Evolutionary conservation across 345 rosid genomes (phyloP).

Genomic region (Brassica napus): DNA sequence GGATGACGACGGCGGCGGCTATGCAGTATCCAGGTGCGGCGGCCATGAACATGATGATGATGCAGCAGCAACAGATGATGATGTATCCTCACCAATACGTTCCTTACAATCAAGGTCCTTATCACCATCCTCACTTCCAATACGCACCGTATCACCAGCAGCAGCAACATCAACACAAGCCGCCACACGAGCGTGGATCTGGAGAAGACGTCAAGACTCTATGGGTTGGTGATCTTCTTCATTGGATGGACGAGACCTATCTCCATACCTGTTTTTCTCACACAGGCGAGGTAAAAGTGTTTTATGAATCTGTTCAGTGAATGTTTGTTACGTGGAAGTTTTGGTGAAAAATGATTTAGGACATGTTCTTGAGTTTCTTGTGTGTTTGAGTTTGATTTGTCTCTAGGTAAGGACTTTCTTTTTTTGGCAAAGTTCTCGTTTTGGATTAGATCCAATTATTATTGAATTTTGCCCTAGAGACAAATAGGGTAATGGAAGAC

Average conservation of each 20-base stretch:
- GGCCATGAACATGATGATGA: slow-evolving; percentile 86
- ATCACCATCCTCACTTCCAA: slow-evolving; percentile 20
- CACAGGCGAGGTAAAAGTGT: slow-evolving; percentile 62
- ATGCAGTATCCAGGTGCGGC: slow-evolving; percentile 86
- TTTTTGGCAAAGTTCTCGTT: neutral
- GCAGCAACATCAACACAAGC: slow-evolving; percentile 28
- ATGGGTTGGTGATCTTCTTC: slow-evolving; percentile 87
- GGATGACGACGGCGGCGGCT: slow-evolving; percentile 55
- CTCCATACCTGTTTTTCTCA: slow-evolving; percentile 72
- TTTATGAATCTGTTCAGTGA: slow-evolving; percentile 4
- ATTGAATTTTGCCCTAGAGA: slow-evolving; percentile 21
- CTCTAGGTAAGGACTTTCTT: slow-evolving; percentile 1
- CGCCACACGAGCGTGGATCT: slow-evolving; percentile 43
- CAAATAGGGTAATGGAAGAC: slow-evolving; percentile 36
- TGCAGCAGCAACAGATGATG: slow-evolving; percentile 88
- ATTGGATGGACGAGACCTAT: slow-evolving; percentile 94
- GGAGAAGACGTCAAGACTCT: slow-evolving; percentile 70
- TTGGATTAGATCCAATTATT: slow-evolving; percentile 26
- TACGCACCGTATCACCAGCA: slow-evolving; percentile 21
- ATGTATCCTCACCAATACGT: slow-evolving; percentile 77
- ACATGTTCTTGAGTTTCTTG: slow-evolving; percentile 23
- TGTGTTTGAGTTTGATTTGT: slow-evolving; percentile 2
- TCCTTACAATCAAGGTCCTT: slow-evolving; percentile 38
- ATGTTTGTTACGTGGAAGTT: neutral
- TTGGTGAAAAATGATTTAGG: neutral